phyloP scores from a whole-genome alignment of 1,139 yeast species.

The Candida tunisiensis region DNA sequence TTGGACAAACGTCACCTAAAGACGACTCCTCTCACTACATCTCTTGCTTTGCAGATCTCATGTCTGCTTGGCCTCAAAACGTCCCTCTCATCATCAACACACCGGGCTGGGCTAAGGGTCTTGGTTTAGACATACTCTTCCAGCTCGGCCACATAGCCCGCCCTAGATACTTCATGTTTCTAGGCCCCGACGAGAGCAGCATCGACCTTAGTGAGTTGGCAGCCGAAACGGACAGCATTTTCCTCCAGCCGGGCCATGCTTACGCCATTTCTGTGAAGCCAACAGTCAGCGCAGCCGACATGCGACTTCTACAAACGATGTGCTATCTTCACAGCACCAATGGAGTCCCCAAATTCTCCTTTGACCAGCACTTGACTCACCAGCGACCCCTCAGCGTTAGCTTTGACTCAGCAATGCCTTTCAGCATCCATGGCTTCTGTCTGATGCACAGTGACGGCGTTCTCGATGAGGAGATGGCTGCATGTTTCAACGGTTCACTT shows the following conservation, averaged over 20 bases:
- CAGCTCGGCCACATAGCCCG: slow-evolving; percentile 28
- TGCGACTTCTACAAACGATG: slow-evolving; percentile 16
- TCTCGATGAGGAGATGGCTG: slow-evolving; percentile 8
- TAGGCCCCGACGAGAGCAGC: slow-evolving; percentile 21
- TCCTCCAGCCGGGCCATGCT: slow-evolving; percentile 2
- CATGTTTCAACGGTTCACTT: slow-evolving; percentile 15
- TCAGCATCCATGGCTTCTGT: slow-evolving; percentile 10
- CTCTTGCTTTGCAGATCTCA: slow-evolving; percentile 25
- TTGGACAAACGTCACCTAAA: slow-evolving; percentile 64
- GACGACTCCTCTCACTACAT: slow-evolving; percentile 47
- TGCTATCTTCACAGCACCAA: slow-evolving; percentile 16
- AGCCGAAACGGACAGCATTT: slow-evolving; percentile 2
- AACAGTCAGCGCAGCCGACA: slow-evolving; percentile 14
- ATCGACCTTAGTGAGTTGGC: slow-evolving; percentile 3
- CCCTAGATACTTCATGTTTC: slow-evolving; percentile 40
- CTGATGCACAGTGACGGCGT: slow-evolving; percentile 15
- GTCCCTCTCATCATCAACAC: slow-evolving; percentile 52
- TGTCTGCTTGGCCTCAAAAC: slow-evolving; percentile 13
- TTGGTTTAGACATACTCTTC: slow-evolving; percentile 51
- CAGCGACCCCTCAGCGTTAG: slow-evolving; percentile 13
- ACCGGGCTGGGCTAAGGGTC: slow-evolving; percentile 92
- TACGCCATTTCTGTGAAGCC: neutral
- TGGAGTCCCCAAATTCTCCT: too few relatives aligned
- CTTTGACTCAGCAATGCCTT: slow-evolving; percentile 3
- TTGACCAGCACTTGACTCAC: slow-evolving; percentile 11